Evolutionary conservation across 352 stramenopile genomes (phyloP), one percentile per base, ranked within the genome.

Genomic region (Elongisporangium undulatum): DNA sequence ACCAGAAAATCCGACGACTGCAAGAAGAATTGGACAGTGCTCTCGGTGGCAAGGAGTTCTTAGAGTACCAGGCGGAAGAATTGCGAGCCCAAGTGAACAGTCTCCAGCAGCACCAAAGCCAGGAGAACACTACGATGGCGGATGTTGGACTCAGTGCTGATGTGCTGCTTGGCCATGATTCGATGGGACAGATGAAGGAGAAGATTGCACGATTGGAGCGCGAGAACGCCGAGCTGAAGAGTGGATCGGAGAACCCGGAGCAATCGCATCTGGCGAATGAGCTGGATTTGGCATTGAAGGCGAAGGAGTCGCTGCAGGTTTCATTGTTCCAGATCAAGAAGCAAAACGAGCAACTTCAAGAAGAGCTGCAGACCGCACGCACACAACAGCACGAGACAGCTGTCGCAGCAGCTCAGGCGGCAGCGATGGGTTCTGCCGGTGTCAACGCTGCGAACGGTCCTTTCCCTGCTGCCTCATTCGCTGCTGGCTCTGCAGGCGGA

Each of bases 1-100:
- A 94, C 23, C 81, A 92, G 50, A 92, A 92, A 58, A 82, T 89
- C 24, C 71, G 79, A 16, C 77, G 83, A 26, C 56, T 95, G n/a
- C 86, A 95, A 65, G 86, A 95, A 66, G 86, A 95, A 51, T 68
- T 95, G 26, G 86, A 95, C 58, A 94, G 73, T 53, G 82, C 86
- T 6, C 53, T 92, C 15, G 77, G 82, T 38, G 86, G 82, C 3
- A 93, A 94, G 49, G 86, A 93, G 55, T 95, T 95, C 45, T 63
- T 95, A n/a, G 86, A 93, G 59, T 88, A 77, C 26, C 84, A 95
- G 66, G 69, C 93, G 13, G 86, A 95, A 49, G 86, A 93, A 52
- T 59, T 94, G 6, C 86, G 84, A 16, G 70, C 68, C 8, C 82
- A 95, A 52, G 22, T 95, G 4, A 68, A 77, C 24, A 82, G 69